These are phyloP conservation scores for Entomophthora muscae DNA, from an alignment of 371 early-diverging fungal genomes.

Conservation along the genomic window DNA sequence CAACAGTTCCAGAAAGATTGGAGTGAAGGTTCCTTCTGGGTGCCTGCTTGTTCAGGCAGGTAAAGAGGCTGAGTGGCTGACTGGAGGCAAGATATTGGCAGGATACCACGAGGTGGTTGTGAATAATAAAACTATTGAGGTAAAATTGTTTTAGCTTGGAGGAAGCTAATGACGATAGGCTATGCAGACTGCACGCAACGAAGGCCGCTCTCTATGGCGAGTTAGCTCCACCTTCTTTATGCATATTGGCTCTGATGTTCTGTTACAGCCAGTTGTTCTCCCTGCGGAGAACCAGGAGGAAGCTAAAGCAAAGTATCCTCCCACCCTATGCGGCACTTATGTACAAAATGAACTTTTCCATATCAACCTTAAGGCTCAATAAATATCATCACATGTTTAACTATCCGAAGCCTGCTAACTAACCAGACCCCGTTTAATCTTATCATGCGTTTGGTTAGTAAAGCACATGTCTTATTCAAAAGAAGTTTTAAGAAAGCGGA, in stretches of 20 bases:
- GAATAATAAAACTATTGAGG: constrained; percentile 25
- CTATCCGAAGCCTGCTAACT: too few species aligned
- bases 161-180: constrained; percentile 2
- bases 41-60: constrained; percentile 52
- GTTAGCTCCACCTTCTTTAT: constrained; percentile 48
- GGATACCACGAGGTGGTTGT: constrained; percentile 59
- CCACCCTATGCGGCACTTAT: constrained; percentile 31
- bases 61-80: constrained; percentile 44
- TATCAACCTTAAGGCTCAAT: constrained; percentile 27
- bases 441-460: too few species aligned
- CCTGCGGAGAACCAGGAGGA: constrained; percentile 15
- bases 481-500: too few species aligned
- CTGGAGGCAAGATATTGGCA: constrained; percentile 39
- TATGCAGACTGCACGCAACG: constrained; percentile 14
- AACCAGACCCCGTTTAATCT: too few species aligned
- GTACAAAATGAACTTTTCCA: constrained; percentile 40
- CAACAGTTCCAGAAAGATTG: constrained; percentile 27
- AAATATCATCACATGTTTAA: too few species aligned
- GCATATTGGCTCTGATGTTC: constrained; percentile 39
- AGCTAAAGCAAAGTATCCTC: constrained; percentile 23
- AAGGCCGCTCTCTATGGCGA: constrained; percentile 37
- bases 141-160: constrained; percentile 16
- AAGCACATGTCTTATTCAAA: too few species aligned
- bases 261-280: constrained; percentile 25
- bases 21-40: constrained; percentile 40